Evolutionary conservation across 1,284 basidiomycete species (phyloP).

Genomic region (Agroathelia rolfsii): DNA sequence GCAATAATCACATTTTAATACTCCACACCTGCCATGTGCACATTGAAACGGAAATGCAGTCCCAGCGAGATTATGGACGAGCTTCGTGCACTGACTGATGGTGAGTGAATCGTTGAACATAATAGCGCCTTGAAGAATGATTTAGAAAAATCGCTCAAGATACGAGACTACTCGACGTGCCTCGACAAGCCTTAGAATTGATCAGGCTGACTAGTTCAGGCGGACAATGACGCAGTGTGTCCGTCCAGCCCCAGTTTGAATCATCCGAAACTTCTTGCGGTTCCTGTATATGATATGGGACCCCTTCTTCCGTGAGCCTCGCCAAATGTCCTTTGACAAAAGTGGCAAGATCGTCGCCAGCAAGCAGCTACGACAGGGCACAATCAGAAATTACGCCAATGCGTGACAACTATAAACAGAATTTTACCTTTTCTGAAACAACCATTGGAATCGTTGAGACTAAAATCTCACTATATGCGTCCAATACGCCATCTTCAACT

Average conservation of each 20-base stretch:
- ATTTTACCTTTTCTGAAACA: constrained; percentile 56
- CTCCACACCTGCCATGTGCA: constrained; percentile 78
- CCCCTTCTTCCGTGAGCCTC: constrained; percentile 25
- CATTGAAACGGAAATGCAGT: constrained; percentile 87
- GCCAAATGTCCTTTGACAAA: constrained; percentile 59
- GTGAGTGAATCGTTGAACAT: constrained; percentile 90
- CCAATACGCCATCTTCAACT: constrained; percentile 21
- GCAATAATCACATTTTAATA: too few species aligned
- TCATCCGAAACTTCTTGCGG: constrained; percentile 15
- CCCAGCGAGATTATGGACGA: constrained; percentile 57
- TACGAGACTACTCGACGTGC: constrained; percentile 32
- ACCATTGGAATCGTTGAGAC: constrained; percentile 53
- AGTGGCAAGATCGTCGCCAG: constrained; percentile 54
- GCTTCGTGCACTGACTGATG: constrained; percentile 54
- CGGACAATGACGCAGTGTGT: constrained; percentile 71
- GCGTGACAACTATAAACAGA: constrained; percentile 4
- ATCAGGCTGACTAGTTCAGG: constrained; percentile 69
- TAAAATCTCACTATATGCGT: constrained; percentile 46
- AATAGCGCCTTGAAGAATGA: constrained; percentile 59
- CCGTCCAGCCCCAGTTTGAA: constrained; percentile 53
- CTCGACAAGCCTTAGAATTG: constrained; percentile 90
- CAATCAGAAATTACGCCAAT: neutral
- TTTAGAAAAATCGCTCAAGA: constrained; percentile 6
- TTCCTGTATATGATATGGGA: constrained; percentile 9
- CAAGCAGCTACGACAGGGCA: constrained; percentile 40